Conservation (phyloP, 495 filamentous ascomycete genomes). For the Cercophora newfieldiana region DNA sequence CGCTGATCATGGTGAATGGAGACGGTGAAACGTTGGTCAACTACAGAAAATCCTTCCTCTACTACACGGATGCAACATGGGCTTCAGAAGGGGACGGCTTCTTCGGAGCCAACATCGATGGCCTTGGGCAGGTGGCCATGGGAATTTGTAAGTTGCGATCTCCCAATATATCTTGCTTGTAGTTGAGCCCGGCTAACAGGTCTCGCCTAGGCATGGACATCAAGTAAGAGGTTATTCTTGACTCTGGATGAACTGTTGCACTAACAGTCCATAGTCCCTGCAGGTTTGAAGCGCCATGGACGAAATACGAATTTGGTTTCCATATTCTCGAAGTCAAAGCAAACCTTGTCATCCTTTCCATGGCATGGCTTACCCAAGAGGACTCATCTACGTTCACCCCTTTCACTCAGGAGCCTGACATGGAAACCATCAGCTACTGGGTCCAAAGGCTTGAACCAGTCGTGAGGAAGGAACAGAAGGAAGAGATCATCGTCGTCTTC, state of each 20-base stretch:
- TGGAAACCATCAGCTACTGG: constrained; percentile 88
- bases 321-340: constrained; percentile 65
- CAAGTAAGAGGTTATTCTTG: constrained; percentile 47
- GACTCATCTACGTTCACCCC: constrained; percentile 45
- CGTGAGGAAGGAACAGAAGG: constrained; percentile 53
- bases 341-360: constrained; percentile 75
- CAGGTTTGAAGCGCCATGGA: constrained; percentile 73
- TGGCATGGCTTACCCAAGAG: constrained; percentile 82
- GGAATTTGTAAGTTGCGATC: constrained; percentile 86
- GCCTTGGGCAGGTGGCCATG: constrained; percentile 66
- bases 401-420: constrained; percentile 61
- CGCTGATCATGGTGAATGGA: constrained; percentile 73
- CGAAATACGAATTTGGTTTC: constrained; percentile 80
- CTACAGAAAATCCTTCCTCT: constrained; percentile 89
- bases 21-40: constrained; percentile 71
- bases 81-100: constrained; percentile 75
- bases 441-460: constrained; percentile 74
- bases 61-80: constrained; percentile 92
- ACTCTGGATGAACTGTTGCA: neutral
- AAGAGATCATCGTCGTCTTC: constrained; percentile 75
- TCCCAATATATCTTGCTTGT: neutral
- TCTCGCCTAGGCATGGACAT: constrained; percentile 62
- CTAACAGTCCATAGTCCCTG: constrained; percentile 30
- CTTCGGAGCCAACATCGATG: constrained; percentile 50
- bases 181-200: constrained; percentile 6